Base-by-base conservation (phyloP, 1,139 yeast species). In the Diutina ranongensis region DNA sequence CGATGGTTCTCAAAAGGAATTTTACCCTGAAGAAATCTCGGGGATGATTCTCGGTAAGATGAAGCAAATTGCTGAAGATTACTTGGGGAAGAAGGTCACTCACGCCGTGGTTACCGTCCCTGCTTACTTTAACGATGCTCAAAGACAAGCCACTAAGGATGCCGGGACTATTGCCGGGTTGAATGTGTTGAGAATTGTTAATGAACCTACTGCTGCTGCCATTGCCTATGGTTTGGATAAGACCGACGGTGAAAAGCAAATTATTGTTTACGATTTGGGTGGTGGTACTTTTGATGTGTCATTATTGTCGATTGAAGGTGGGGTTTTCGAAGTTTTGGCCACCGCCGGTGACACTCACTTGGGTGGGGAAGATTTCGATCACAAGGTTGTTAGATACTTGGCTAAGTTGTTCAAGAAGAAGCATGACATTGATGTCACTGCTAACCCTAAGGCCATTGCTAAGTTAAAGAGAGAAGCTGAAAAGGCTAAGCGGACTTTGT, bases 231-330 rank as follows among this genome's bases (percentile, higher is more conserved):
- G 80, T 62, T 69, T 75, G 57, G 82, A 79, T 66, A 83, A 84
- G 70, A 84, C 84, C 70, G 62, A 55, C 47, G 80, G 81, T 54
- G 72, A 68, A 71, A 86, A 86, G 74, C 83, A 86, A 63, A 94
- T 88, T 49, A 77, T 88, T 62, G 88, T 88, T 59, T 88, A 87
- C 70, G 97, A 88, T 69, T 76, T 88, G 62, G 97, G 97, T 79
- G 97, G 97, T 74, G 97, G 97, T 77, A 88, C 97, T 60, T 88
- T 88, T 68, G 97, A 88, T 84, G 97, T 88, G 49, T 88, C 97
- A 36, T 75, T 88, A 55, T 76, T 88, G 57, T 82, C 92, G 48
- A 88, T 88, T 64, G 95, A 88, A 67, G 95, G 87, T 54, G 97
- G 97, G 78, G 85, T 88, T 57, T 88, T 88, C 67, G 94, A 88